phyloP scores from a whole-genome alignment of 2,329 filamentous ascomycete genomes.

The Shiraia sp. region DNA sequence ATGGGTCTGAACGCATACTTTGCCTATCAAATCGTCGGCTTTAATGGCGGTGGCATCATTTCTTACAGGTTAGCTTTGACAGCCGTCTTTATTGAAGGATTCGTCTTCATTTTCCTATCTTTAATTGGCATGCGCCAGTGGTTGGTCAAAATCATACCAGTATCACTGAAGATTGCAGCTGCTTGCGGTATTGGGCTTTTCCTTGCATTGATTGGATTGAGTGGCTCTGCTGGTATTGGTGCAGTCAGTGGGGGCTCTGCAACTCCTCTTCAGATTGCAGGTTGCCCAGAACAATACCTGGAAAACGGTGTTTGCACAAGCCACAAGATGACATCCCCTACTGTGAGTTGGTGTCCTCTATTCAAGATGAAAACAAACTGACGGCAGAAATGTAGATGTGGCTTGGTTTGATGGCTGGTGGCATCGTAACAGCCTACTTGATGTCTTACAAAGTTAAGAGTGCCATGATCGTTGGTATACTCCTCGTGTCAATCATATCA shows the following conservation, averaged over 20 bases:
- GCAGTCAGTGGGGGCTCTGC: conserved; percentile 66
- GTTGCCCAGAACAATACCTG: conserved; percentile 64
- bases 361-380: conserved; percentile 6
- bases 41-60: conserved; percentile 71
- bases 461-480: conserved; percentile 79
- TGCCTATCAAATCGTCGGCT: conserved; percentile 78
- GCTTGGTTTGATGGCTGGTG: conserved; percentile 85
- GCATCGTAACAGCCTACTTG: conserved; percentile 76
- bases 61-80: conserved; percentile 78
- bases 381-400: conserved; percentile 61
- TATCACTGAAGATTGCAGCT: conserved; percentile 83
- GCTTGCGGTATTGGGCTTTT: conserved; percentile 86
- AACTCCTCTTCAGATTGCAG: conserved; percentile 75
- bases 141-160: conserved; percentile 80
- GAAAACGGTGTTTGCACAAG: conserved; percentile 63
- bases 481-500: conserved; percentile 82
- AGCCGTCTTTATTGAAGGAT: conserved; percentile 85
- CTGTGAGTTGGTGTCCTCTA: conserved; percentile 40
- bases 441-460: conserved; percentile 87
- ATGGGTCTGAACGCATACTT: conserved; percentile 79
- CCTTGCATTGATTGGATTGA: conserved; percentile 73
- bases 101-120: conserved; percentile 80
- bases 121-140: conserved; percentile 83
- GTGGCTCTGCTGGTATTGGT: conserved; percentile 81
- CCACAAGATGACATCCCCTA: conserved; percentile 79